Evolutionary conservation across 73 alveolate species (phyloP).

Genomic region (Paramecium bursaria): DNA sequence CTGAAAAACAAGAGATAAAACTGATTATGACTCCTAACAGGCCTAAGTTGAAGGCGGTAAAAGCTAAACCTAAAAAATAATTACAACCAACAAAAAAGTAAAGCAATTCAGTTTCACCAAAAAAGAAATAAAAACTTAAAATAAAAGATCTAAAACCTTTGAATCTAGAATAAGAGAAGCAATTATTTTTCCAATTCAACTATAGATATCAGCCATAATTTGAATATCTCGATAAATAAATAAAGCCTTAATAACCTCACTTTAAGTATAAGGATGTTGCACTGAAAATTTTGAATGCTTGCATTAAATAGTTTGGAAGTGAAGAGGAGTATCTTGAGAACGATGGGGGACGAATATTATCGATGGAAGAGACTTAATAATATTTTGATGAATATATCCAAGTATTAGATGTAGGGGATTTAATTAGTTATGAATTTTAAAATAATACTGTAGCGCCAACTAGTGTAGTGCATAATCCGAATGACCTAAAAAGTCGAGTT

Average conservation of each 20-base stretch:
- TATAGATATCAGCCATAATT: constrained; percentile 79
- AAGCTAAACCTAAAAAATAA: constrained; percentile 3
- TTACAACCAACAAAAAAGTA: background rate
- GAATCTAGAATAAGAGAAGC: constrained; percentile 76
- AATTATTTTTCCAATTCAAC: constrained; percentile 75
- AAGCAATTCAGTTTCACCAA: constrained; percentile 36
- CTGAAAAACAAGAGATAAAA: constrained; percentile 35
- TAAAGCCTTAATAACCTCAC: constrained; percentile 68
- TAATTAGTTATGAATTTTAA: constrained; percentile 67
- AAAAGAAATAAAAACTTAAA: constrained; percentile 46
- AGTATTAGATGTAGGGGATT: constrained; percentile 70
- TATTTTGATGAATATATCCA: constrained; percentile 73
- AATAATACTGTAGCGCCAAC: constrained; percentile 83
- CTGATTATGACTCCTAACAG: background rate
- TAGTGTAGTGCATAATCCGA: constrained; percentile 70
- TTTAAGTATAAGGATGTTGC: constrained; percentile 72
- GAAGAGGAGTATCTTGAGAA: constrained; percentile 73
- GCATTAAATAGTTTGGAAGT: constrained; percentile 75
- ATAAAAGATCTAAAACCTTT: constrained; percentile 70
- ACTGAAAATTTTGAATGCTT: constrained; percentile 73
- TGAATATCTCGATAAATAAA: constrained; percentile 71
- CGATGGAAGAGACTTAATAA: constrained; percentile 75
- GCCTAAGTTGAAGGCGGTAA: background rate
- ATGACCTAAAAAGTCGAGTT: constrained; percentile 74
- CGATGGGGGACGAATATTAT: constrained; percentile 81